Base-by-base conservation (phyloP, 495 filamentous ascomycete species). In the Aspergillus sparsus region DNA sequence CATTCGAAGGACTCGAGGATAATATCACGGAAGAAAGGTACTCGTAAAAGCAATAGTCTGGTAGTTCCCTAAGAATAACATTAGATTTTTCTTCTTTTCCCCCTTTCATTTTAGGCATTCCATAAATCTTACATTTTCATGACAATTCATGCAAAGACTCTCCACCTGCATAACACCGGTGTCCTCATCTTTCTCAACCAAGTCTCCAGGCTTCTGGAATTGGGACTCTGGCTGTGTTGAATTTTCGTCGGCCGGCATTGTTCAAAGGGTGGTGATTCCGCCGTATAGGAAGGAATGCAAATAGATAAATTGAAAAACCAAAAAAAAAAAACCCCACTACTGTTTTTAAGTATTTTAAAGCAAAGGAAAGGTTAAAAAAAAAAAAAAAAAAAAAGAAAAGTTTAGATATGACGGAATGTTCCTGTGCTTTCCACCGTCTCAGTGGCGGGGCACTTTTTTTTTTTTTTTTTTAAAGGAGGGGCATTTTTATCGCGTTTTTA, bases 1-100 rank as follows among this genome's bases (percentile, higher is more conserved):
- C 94, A 99, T 60, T 84, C 84, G 78, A 99, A 99, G 49, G 92
- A 97, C 85, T 96, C 96, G 63, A 99, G 83, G 62, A 99, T 91
- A 60, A 98, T 85, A 71, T 99, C 94, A 68, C 91, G 89, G 82
- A 99, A 98, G 79, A 87, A 97, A 18, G 94, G 95, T 18, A 99
- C 96, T 49, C 87, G 85, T 47, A 93, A 93, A 41, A 98, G 84
- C 21, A 98, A 81, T 27, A 98, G 81, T 49, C 89, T 85, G 9
- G 94, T 98, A 0, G 73, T 85, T 73, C 94, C 93, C 89, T 96
- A 63, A 1, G 37, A 10, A 31, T 1, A 61, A 34, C 8, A 39
- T 58, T 58, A 60, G 39, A 37, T 45, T 16, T 44, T 10, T 50
- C 11, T 49, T 7, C 7, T 49, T 36, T 35, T 27, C 1, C 11